Evolutionary conservation across 2,329 filamentous ascomycete species (phyloP).

Genomic region (Xylaria sp.): DNA sequence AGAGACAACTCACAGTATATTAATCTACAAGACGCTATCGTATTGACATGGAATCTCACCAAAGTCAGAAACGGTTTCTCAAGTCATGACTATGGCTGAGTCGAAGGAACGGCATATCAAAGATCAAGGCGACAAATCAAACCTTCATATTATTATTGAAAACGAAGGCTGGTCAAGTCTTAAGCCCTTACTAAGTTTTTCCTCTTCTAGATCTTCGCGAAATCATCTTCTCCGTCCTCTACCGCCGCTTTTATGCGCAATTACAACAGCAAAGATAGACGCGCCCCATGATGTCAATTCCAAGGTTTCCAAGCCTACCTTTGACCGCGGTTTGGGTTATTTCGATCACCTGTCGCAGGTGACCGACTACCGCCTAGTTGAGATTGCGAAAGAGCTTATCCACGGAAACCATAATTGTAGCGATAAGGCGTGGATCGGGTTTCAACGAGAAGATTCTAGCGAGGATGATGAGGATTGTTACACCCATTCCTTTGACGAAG

Average conservation of each 20-base stretch:
- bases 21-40: neutral
- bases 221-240: neutral
- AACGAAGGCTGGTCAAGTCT: constrained; percentile 33
- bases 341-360: constrained; percentile 22
- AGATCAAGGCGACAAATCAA: neutral
- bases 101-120: neutral
- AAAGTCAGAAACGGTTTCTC: neutral
- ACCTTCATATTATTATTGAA: constrained; percentile 10
- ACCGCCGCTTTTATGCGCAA: neutral
- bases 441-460: neutral
- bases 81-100: constrained; percentile 5
- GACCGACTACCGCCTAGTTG: constrained; percentile 22
- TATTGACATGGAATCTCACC: neutral
- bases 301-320: constrained; percentile 15
- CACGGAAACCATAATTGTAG: constrained; percentile 15
- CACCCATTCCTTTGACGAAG: neutral
- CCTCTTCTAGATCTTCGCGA: constrained; percentile 14
- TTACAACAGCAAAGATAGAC: neutral
- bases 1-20: neutral
- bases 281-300: neutral
- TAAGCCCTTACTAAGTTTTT: constrained; percentile 5
- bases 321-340: constrained; percentile 19
- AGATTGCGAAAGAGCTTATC: constrained; percentile 26
- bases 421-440: constrained; percentile 22
- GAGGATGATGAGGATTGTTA: neutral